Percentiles rank a stretch among this genome's conserved stretches.
phyloP scores from a whole-genome alignment of 352 stramenopile species.

The Pythium guiyangense region DNA sequence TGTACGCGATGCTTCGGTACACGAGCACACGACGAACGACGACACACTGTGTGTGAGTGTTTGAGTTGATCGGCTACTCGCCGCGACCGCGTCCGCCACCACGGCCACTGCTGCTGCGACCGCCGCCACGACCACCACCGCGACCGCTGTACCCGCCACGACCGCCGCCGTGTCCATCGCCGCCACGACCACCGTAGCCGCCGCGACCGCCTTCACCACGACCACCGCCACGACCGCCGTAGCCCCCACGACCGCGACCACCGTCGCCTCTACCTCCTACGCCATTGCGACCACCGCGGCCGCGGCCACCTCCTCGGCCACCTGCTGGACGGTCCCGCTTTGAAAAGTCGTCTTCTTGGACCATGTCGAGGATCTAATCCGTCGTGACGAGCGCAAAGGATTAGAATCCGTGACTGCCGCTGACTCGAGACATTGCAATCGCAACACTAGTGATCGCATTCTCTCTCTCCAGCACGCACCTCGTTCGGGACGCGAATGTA shows the following conservation, averaged over 20 bases:
- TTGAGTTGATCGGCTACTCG: too few relatives aligned
- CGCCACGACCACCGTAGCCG: constrained; percentile 35
- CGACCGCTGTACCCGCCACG: constrained; percentile 19
- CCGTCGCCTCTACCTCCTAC: constrained; percentile 29
- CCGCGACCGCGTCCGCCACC: constrained; percentile 18
- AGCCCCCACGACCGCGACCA: constrained; percentile 1
- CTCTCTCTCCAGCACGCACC: constrained; percentile 42
- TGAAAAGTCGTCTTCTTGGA: constrained; percentile 91
- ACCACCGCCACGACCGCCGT: constrained; percentile 20
- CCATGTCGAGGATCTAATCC: constrained; percentile 90
- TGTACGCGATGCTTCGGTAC: too few relatives aligned
- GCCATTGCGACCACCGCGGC: constrained; percentile 55
- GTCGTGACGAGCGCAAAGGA: background rate
- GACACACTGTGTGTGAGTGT: too few relatives aligned
- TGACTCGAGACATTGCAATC: too few relatives aligned
- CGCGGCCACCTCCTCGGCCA: constrained; percentile 34
- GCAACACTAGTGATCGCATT: too few relatives aligned
- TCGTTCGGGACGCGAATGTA: constrained; percentile 98
- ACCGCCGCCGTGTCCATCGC: constrained; percentile 16
- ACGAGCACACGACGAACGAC: background rate
- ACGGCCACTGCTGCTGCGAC: constrained; percentile 14
- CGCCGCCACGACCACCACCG: constrained; percentile 21
- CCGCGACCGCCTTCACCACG: constrained; percentile 30
- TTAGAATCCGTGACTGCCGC: background rate
- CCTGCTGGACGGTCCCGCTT: constrained; percentile 76